A percentile compares a stretch with the other conserved stretches of the same genome.
phyloP scores from a whole-genome alignment of 1,139 yeast species.

The Suhomyces panamericanus region DNA sequence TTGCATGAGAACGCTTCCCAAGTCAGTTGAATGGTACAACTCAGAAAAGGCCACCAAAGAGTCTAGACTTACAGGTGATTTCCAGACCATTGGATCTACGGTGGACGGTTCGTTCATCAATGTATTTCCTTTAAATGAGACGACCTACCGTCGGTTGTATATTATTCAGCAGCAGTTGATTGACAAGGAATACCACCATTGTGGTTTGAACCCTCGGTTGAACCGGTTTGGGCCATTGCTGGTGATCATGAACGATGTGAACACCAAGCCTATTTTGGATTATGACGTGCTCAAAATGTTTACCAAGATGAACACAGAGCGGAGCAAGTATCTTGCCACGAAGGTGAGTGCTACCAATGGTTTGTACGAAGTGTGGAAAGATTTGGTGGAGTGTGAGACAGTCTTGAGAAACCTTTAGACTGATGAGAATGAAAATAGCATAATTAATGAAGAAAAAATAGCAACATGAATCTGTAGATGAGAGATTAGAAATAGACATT shows the following conservation, averaged over 20 bases:
- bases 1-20: slow-evolving; percentile 57
- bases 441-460: no score
- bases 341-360: slow-evolving; percentile 58
- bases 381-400: slow-evolving; percentile 55
- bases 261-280: slow-evolving; percentile 61
- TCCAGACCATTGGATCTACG: slow-evolving; percentile 67
- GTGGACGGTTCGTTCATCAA: slow-evolving; percentile 77
- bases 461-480: no score
- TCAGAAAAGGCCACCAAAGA: slow-evolving; percentile 14
- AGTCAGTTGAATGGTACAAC: slow-evolving; percentile 29
- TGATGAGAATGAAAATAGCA: no score
- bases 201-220: slow-evolving; percentile 80
- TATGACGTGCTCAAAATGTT: slow-evolving; percentile 55
- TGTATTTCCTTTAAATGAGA: slow-evolving; percentile 75
- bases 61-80: slow-evolving; percentile 29
- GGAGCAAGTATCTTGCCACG: slow-evolving; percentile 51
- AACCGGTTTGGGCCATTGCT: slow-evolving; percentile 59
- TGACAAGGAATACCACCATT: slow-evolving; percentile 70
- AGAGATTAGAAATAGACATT: no score
- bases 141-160: slow-evolving; percentile 75
- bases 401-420: slow-evolving; percentile 26
- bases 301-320: slow-evolving; percentile 55
- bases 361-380: slow-evolving; percentile 65
- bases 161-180: slow-evolving; percentile 84
- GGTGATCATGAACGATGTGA: slow-evolving; percentile 35